Conservation (phyloP, 2,329 filamentous ascomycete genomes). For the Exophiala spinifera region DNA sequence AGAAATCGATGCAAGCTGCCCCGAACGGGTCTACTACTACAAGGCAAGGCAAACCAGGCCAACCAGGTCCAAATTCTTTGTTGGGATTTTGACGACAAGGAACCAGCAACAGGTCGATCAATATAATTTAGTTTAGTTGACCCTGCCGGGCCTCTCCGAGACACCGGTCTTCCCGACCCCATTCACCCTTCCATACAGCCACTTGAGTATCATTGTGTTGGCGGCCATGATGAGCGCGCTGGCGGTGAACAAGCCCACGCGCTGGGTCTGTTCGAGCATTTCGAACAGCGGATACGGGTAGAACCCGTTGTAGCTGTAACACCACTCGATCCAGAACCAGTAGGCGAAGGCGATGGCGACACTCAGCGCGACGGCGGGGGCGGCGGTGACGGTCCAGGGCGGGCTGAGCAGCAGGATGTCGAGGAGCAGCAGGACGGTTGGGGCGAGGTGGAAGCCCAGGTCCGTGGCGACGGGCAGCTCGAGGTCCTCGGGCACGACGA, state of each 20-base stretch:
- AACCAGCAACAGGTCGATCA: background rate
- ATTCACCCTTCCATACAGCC: constrained; percentile 59
- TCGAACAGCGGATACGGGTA: constrained; percentile 81
- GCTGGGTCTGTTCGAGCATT: constrained; percentile 61
- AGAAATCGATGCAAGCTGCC: too few relatives aligned
- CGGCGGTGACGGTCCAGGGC: constrained; percentile 56
- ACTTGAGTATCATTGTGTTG: constrained; percentile 67
- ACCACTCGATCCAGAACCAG: constrained; percentile 64
- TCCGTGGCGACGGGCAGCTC: constrained; percentile 34
- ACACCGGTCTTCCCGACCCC: constrained; percentile 31
- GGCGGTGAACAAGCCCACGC: constrained; percentile 65
- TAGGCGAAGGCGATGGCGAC: constrained; percentile 55
- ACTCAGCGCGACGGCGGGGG: constrained; percentile 51
- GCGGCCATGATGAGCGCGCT: constrained; percentile 70
- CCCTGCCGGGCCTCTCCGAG: constrained; percentile 13
- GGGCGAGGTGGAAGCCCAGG: constrained; percentile 50
- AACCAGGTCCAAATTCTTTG: too few relatives aligned
- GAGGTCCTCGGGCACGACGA: constrained; percentile 27
- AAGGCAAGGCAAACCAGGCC: too few relatives aligned
- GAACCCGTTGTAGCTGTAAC: constrained; percentile 58
- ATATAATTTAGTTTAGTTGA: too few relatives aligned
- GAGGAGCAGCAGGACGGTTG: constrained; percentile 51
- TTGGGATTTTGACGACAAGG: too few relatives aligned
- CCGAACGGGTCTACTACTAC: too few relatives aligned
- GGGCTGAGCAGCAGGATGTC: constrained; percentile 59